Conservation (phyloP, 2,329 filamentous ascomycete species). For the Ophiocordyceps unilateralis region DNA sequence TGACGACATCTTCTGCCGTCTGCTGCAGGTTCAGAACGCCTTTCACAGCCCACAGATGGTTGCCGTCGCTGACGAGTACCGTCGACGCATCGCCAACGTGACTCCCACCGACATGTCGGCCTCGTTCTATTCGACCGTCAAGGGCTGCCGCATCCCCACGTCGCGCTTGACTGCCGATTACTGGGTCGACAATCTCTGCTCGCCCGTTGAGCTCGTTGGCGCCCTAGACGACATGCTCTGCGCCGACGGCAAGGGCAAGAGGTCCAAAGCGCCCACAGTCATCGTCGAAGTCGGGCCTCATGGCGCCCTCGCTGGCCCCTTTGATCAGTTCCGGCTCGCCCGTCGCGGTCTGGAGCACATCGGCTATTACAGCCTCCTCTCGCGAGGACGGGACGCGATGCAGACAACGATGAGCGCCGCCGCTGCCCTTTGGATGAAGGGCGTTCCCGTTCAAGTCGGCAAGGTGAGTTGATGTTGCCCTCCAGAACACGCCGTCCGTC, state of each 20-base stretch:
- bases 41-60: background rate
- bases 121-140: background rate
- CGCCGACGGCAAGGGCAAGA: background rate
- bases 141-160: background rate
- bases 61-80: background rate
- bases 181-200: background rate
- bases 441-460: background rate
- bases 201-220: background rate
- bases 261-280: background rate
- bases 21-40: background rate
- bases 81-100: background rate
- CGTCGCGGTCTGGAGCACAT: background rate
- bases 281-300: background rate
- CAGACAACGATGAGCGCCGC: background rate
- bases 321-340: background rate
- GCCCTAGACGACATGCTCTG: background rate
- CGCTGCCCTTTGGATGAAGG: background rate
- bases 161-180: background rate
- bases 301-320: background rate
- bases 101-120: background rate
- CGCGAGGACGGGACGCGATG: background rate
- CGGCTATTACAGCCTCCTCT: background rate
- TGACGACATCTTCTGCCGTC: background rate
- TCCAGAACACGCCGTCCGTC: too few species aligned
- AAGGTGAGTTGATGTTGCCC: too few species aligned